Conservation (phyloP, 1,139 yeast species). For the Yamadazyma dushanensis region DNA sequence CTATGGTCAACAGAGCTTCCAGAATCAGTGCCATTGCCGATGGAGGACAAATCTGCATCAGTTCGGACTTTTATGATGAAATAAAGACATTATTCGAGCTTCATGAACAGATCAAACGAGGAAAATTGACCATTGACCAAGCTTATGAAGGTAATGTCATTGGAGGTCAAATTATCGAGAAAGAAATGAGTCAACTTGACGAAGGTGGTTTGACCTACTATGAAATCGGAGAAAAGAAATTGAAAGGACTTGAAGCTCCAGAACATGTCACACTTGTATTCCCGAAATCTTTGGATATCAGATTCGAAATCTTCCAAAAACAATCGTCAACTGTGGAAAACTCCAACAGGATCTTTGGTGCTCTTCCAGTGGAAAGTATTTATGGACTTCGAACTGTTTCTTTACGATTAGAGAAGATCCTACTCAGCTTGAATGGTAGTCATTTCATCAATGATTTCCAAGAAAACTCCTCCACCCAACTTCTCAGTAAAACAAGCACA, state of each 20-base stretch:
- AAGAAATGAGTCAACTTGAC: slow-evolving; percentile 65
- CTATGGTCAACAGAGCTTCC: slow-evolving; percentile 95
- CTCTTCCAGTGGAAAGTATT: slow-evolving; percentile 45
- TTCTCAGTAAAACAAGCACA: slow-evolving; percentile 22
- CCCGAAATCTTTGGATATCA: slow-evolving; percentile 62
- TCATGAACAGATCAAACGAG: slow-evolving; percentile 48
- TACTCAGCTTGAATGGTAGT: slow-evolving; percentile 38
- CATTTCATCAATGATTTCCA: slow-evolving; percentile 28
- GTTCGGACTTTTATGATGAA: slow-evolving; percentile 78
- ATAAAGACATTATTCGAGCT: slow-evolving; percentile 57
- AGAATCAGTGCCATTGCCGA: slow-evolving; percentile 93
- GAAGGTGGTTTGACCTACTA: slow-evolving; percentile 70
- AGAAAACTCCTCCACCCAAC: slow-evolving; percentile 26
- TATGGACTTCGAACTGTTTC: slow-evolving; percentile 50
- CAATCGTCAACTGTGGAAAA: slow-evolving; percentile 21
- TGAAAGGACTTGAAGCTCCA: slow-evolving; percentile 94
- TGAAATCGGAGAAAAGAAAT: slow-evolving; percentile 80
- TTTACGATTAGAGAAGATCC: slow-evolving; percentile 49
- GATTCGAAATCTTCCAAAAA: slow-evolving; percentile 49
- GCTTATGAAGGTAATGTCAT: slow-evolving; percentile 64
- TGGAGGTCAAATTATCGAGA: slow-evolving; percentile 64
- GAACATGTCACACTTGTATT: slow-evolving; percentile 80
- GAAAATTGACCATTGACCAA: slow-evolving; percentile 42
- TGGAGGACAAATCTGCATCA: slow-evolving; percentile 94
- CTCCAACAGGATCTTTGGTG: slow-evolving; percentile 33